Evolutionary conservation across 2,329 filamentous ascomycete genomes (phyloP).

Genomic region (Colletotrichum tofieldiae): DNA sequence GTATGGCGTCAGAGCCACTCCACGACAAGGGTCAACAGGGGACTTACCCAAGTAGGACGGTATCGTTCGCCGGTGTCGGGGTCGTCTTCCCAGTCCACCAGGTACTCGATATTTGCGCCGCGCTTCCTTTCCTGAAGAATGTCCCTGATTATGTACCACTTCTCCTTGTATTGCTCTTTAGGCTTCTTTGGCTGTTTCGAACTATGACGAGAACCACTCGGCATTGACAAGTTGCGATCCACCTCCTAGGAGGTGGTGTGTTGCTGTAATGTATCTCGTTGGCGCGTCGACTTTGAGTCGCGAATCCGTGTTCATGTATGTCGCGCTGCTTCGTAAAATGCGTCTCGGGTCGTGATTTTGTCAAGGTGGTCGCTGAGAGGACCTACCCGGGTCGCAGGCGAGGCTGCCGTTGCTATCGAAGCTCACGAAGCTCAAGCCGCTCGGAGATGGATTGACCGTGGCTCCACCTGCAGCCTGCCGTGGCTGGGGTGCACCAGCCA

Average conservation of each 20-base stretch:
- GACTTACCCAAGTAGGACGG: constrained; percentile 53
- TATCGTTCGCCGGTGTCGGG: constrained; percentile 51
- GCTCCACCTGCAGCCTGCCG: constrained; percentile 40
- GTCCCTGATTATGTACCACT: constrained; percentile 54
- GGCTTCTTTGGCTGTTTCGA: constrained; percentile 35
- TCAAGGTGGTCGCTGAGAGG: constrained; percentile 14
- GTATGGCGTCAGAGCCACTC: constrained; percentile 16
- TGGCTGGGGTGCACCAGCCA: constrained; percentile 29
- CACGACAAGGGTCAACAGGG: constrained; percentile 28
- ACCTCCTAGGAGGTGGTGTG: constrained; percentile 40
- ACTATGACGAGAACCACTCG: constrained; percentile 30
- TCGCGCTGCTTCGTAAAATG: constrained; percentile 10
- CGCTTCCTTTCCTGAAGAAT: constrained; percentile 54
- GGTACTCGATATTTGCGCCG: constrained; percentile 51
- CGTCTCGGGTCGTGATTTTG: not conserved
- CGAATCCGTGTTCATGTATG: not conserved
- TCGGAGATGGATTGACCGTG: constrained; percentile 21
- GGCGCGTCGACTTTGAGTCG: constrained; percentile 10
- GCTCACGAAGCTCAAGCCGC: constrained; percentile 38
- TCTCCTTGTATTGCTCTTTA: constrained; percentile 38
- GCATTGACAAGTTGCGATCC: constrained; percentile 39
- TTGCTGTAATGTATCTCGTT: constrained; percentile 10
- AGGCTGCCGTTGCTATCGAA: constrained; percentile 40
- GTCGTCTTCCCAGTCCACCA: constrained; percentile 58
- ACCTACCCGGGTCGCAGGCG: constrained; percentile 34